phyloP scores from a whole-genome alignment of 1,284 basidiomycete genomes.

The Leccinum subatratum region DNA sequence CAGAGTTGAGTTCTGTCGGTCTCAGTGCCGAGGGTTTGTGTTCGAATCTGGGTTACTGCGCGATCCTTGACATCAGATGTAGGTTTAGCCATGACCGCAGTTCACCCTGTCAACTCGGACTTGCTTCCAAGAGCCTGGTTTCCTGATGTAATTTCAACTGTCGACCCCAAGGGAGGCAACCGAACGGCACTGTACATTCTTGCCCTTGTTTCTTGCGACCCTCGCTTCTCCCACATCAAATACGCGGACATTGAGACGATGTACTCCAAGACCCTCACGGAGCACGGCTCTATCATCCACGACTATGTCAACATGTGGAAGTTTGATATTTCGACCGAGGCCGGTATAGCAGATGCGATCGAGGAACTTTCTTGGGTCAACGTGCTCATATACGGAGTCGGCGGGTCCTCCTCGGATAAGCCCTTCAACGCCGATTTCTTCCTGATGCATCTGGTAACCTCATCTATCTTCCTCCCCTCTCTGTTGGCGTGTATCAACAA shows the following conservation, averaged over 20 bases:
- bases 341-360: conserved; percentile 32
- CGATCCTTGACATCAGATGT: conserved; percentile 3
- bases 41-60: background rate
- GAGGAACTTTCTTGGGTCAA: conserved; percentile 42
- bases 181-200: conserved; percentile 43
- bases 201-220: conserved; percentile 44
- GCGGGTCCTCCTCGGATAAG: conserved; percentile 32
- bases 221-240: conserved; percentile 30
- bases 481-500: conserved; percentile 30
- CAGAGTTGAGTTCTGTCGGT: conserved; percentile 34
- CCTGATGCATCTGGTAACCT: conserved; percentile 46
- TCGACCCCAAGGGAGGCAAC: conserved; percentile 14
- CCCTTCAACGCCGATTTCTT: conserved; percentile 43
- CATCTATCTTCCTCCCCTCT: conserved; percentile 40
- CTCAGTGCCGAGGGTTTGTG: conserved; percentile 33
- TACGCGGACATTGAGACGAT: conserved; percentile 20
- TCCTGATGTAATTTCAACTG: conserved; percentile 17
- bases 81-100: conserved; percentile 45
- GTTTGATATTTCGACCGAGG: conserved; percentile 33
- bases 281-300: conserved; percentile 39
- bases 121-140: conserved; percentile 22
- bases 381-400: conserved; percentile 40
- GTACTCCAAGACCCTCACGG: conserved; percentile 28
- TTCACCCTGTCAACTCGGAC: conserved; percentile 31
- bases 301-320: conserved; percentile 50